Evolutionary conservation across 1,284 basidiomycete genomes (phyloP).

Genomic region (Salmacisia buchloeana): DNA sequence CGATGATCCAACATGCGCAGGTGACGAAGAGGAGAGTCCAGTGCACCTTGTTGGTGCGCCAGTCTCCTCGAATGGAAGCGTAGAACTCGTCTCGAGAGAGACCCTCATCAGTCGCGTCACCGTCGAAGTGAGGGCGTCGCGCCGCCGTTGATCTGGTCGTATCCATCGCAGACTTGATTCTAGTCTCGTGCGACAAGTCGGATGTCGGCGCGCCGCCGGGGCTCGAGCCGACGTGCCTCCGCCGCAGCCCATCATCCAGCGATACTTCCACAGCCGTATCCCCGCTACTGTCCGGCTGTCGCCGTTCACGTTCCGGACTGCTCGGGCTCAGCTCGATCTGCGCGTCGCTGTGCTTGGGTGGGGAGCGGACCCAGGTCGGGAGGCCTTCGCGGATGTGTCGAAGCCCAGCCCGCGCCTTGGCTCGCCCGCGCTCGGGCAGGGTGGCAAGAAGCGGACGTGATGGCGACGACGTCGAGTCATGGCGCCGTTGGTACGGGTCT

Average conservation of each 20-base stretch:
- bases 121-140: no score
- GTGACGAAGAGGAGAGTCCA: slow-evolving; percentile 29
- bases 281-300: not conserved
- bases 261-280: not conserved
- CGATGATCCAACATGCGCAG: slow-evolving; percentile 39
- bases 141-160: no score
- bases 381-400: not conserved
- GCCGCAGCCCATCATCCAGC: not conserved
- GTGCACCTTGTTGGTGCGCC: slow-evolving; percentile 28
- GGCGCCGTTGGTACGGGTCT: slow-evolving; percentile 11
- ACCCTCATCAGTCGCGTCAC: no score
- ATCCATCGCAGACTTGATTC: no score
- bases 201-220: no score
- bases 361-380: not conserved
- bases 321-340: slow-evolving; percentile 2
- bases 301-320: not conserved
- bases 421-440: not conserved
- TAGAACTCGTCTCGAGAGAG: slow-evolving; percentile 1
- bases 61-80: slow-evolving; percentile 18
- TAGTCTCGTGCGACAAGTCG: no score
- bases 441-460: not conserved
- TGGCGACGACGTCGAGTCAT: not conserved
- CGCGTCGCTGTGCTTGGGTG: not conserved
- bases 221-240: no score
- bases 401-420: not conserved